These are phyloP conservation scores for Kwoniella mangroviensis DNA, from an alignment of 768 basidiomycete genomes.

Conservation along the genomic window DNA sequence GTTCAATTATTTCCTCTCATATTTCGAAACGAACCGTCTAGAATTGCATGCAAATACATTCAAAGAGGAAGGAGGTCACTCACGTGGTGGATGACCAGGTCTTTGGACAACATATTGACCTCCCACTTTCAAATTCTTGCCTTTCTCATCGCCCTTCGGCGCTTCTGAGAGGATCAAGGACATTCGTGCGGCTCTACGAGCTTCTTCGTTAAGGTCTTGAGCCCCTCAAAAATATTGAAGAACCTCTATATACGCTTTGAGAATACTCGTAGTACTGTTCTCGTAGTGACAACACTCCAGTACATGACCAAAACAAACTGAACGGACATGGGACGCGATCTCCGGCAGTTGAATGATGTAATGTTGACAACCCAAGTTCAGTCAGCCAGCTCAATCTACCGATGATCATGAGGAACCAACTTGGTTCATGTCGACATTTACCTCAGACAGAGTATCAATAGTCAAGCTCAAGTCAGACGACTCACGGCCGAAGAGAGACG, in stretches of 20 bases:
- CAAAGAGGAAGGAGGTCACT: slow-evolving; percentile 1
- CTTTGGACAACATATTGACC: slow-evolving; percentile 10
- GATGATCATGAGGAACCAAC: background rate
- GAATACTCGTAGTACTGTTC: background rate
- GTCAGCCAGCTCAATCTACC: background rate
- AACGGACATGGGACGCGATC: slow-evolving; percentile 8
- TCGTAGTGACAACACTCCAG: background rate
- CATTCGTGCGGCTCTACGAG: background rate
- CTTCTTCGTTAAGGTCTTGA: no score
- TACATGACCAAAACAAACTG: background rate
- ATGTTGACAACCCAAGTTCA: background rate
- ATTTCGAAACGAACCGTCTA: no score
- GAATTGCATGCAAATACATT: no score
- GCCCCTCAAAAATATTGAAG: no score
- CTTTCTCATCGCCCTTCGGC: background rate
- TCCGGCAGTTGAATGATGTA: slow-evolving; percentile 4
- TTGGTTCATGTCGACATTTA: no score
- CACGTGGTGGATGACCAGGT: slow-evolving; percentile 26
- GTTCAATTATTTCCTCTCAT: no score
- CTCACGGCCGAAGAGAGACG: no score
- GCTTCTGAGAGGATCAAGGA: background rate
- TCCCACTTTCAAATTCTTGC: background rate
- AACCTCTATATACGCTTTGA: background rate
- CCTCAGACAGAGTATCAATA: no score
- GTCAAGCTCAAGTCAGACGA: no score